Evolutionary conservation across 23 red algal species (phyloP), one percentile per base, ranked within the genome.

Genomic region (Gracilaria vermiculophylla): DNA sequence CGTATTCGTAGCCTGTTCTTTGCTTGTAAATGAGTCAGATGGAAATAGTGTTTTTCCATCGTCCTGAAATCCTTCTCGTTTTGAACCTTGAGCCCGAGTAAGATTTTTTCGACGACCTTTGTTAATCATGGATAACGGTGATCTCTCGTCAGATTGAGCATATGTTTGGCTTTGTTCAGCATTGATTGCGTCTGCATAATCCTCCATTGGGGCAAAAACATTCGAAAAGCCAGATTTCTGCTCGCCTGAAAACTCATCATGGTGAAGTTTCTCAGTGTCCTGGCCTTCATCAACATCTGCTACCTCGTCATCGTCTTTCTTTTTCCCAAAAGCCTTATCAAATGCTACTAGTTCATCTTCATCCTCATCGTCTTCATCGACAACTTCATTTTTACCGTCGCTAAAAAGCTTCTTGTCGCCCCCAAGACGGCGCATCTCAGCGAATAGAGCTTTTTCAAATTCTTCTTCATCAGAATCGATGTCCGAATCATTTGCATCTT

Each of bases 391-490:
- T 14, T 56, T 78, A 11, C 72, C 42, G 27, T 42, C 44, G 12
- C 47, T 40, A 13, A 70, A 54, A 62, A 85, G 62, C 43, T 31
- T 70, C 21, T 85, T 61, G 35, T 62, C 70, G 19, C 44, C 43
- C 24, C 82, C 82, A 33, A 94, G 39, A 44, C 87, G 74, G 16
- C 53, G 53, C 87, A 91, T 91, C 56, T 91, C 87, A 16, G 50
- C 87, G 32, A 50, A 25, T 44, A 91, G 58, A 36, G 87, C 87
- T 34, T 81, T 36, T 53, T 91, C 87, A 53, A 81, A 91, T 15
- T 74, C 87, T 73, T 91, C 87, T 44, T 91, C 87, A 13, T 91
- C 87, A 14, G 87, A 91, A 56, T 91, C 87, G 19, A 60, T 67
- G 32, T 65, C 79, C 21, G 44, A 52, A n/a, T 62, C 40, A 33